phyloP scores from a whole-genome alignment of 306 rosid genomes.

The Psophocarpus tetragonolobus region DNA sequence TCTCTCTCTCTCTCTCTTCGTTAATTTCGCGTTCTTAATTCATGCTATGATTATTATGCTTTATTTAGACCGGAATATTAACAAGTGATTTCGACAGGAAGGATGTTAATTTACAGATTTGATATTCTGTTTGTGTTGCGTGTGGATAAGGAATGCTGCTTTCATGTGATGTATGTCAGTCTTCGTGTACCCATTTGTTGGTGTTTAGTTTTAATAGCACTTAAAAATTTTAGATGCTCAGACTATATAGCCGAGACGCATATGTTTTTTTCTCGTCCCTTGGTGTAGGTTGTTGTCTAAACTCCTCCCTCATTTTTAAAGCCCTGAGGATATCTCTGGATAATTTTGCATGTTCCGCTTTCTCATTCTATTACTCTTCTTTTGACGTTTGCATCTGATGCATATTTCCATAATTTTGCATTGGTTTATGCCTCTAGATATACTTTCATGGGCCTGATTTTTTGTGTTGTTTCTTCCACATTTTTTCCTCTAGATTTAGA shows the following conservation, averaged over 20 bases:
- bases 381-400: slow-evolving; percentile 19
- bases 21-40: neutral
- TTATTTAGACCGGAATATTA: neutral
- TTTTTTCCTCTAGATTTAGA: slow-evolving; percentile 31
- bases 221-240: neutral
- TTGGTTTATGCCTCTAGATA: slow-evolving; percentile 23
- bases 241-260: neutral
- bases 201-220: neutral
- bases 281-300: slow-evolving; percentile 2
- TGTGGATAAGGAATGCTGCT: neutral
- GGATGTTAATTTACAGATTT: neutral
- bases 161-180: neutral
- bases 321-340: neutral
- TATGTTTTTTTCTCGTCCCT: neutral
- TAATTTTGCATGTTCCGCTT: neutral
- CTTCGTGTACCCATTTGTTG: neutral
- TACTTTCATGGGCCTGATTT: slow-evolving; percentile 18
- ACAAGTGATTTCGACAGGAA: neutral
- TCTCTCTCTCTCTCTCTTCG: neutral
- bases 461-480: slow-evolving; percentile 5
- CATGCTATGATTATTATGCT: neutral
- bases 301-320: neutral
- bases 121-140: neutral
- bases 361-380: slow-evolving; percentile 13
- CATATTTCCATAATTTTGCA: neutral